Percentiles rank a stretch among this genome's conserved stretches.
Evolutionary conservation across 116 monocot genomes (phyloP).

Genomic region (Papilionanthe hybrid): DNA sequence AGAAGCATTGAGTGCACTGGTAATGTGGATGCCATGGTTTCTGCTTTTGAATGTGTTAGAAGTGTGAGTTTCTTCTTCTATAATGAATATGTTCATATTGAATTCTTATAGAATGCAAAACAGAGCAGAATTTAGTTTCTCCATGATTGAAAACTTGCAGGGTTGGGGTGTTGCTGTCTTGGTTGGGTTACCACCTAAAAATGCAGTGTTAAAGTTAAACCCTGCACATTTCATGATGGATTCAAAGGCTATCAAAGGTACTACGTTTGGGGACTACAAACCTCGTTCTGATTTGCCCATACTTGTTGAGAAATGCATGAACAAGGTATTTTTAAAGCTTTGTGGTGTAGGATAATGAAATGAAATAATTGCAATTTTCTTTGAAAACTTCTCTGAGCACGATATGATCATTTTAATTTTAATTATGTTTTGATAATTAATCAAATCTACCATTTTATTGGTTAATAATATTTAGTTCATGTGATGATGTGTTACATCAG

Average conservation of each 20-base stretch:
- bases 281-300: constrained; percentile 16
- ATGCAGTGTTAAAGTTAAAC: constrained; percentile 16
- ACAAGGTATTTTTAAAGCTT: constrained; percentile 15
- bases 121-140: background rate
- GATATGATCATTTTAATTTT: no score
- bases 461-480: no score
- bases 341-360: no score
- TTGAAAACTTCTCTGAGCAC: no score
- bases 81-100: background rate
- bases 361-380: no score
- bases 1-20: constrained; percentile 19
- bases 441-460: no score
- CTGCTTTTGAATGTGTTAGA: constrained; percentile 22
- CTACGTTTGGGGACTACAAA: constrained; percentile 17
- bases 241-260: constrained; percentile 15
- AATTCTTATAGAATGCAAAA: background rate
- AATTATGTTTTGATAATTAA: no score
- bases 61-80: constrained; percentile 4
- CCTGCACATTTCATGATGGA: constrained; percentile 4
- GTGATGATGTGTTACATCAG: no score
- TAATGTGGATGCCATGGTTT: constrained; percentile 15
- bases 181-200: constrained; percentile 14
- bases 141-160: constrained; percentile 10
- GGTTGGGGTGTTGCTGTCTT: constrained; percentile 29
- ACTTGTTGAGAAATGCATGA: constrained; percentile 22